Conservation (phyloP, 1,139 yeast genomes). For the Zygoascus meyerae region DNA sequence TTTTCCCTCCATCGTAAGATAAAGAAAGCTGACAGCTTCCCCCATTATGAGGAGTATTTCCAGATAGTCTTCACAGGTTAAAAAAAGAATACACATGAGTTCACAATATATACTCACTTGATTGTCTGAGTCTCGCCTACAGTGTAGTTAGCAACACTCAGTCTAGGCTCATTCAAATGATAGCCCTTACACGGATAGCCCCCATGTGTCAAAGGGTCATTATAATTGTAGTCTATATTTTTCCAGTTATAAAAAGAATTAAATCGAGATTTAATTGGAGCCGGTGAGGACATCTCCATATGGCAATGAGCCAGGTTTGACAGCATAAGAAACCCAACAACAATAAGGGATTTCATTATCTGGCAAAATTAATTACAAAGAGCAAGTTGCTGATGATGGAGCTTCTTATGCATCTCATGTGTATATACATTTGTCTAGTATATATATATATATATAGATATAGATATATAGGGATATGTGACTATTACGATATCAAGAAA, state of each 20-base stretch:
- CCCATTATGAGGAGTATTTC: slow-evolving; percentile 26
- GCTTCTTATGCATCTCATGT: background rate
- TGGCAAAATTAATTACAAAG: background rate
- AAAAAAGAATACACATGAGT: background rate
- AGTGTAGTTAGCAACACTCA: slow-evolving; percentile 21
- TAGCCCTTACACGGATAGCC: slow-evolving; percentile 30
- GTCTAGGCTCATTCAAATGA: slow-evolving; percentile 18
- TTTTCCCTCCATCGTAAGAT: slow-evolving; percentile 25
- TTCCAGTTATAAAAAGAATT: slow-evolving; percentile 17
- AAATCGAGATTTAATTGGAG: slow-evolving; percentile 24
- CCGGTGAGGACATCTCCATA: slow-evolving; percentile 25
- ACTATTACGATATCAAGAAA: no score
- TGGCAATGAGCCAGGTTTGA: slow-evolving; percentile 12
- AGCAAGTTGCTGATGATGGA: background rate
- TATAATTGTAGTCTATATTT: slow-evolving; percentile 21
- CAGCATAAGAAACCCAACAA: background rate
- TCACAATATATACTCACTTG: slow-evolving; percentile 9
- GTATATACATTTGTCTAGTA: no score
- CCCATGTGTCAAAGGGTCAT: slow-evolving; percentile 17
- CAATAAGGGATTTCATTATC: no score
- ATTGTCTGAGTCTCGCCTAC: slow-evolving; percentile 22
- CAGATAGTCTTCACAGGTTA: slow-evolving; percentile 16
- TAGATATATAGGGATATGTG: no score
- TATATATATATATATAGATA: no score
- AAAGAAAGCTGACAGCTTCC: slow-evolving; percentile 29